Evolutionary conservation across 768 basidiomycete genomes (phyloP).

Genomic region (Tylopilus rubrobrunneus): DNA sequence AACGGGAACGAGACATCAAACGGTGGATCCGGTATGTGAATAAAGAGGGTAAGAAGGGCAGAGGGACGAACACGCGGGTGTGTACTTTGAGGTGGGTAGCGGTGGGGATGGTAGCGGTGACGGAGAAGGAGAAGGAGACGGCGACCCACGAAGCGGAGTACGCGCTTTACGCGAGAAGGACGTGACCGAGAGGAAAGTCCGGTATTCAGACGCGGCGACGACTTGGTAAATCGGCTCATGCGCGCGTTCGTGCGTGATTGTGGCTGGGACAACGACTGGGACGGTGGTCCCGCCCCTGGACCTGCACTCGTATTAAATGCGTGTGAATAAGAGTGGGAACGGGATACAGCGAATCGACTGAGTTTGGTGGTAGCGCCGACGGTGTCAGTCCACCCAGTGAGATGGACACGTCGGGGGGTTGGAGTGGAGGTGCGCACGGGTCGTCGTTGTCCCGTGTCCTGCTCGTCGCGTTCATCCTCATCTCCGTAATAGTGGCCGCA

Average conservation of each 20-base stretch:
- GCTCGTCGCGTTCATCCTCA: neutral
- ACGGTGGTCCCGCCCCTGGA: neutral
- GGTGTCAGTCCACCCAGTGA: slow-evolving; percentile 49
- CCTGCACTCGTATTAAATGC: neutral
- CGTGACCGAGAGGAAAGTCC: neutral
- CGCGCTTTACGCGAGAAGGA: neutral
- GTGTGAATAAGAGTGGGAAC: slow-evolving; percentile 1
- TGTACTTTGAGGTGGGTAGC: neutral
- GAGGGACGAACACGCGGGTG: neutral
- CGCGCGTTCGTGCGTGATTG: neutral
- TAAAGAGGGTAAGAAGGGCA: neutral
- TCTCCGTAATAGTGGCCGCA: neutral
- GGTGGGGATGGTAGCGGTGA: neutral
- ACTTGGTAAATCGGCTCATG: neutral
- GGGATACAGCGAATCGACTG: slow-evolving; percentile 42
- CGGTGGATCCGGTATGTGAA: slow-evolving; percentile 9
- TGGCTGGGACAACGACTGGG: neutral
- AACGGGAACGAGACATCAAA: slow-evolving; percentile 25
- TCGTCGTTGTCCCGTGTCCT: slow-evolving; percentile 9
- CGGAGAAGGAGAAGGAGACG: neutral
- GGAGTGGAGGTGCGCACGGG: slow-evolving; percentile 14
- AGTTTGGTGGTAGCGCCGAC: slow-evolving; percentile 54
- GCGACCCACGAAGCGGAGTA: neutral
- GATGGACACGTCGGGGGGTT: slow-evolving; percentile 37
- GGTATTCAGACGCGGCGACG: neutral